Conservation (phyloP, 371 early-diverging fungal genomes). For the Mortierella sp. region DNA sequence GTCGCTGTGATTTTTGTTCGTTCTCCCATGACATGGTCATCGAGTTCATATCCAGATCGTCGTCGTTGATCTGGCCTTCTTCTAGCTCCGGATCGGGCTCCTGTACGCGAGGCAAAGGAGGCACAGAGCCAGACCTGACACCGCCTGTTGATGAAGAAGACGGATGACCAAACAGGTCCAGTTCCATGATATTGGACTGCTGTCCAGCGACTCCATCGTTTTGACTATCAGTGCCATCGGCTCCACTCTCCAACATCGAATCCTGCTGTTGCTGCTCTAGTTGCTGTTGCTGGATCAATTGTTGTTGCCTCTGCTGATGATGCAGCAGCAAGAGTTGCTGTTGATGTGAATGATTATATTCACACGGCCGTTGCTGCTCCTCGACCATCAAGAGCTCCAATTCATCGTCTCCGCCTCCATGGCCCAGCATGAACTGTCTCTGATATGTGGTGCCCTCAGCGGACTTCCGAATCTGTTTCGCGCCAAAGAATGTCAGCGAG, state of each 20-base stretch:
- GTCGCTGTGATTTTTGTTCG: conserved; percentile 3
- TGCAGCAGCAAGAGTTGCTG: conserved; percentile 13
- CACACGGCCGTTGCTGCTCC: too few relatives aligned
- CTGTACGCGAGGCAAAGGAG: conserved; percentile 26
- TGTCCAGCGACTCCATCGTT: neutral
- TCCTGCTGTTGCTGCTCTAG: conserved; percentile 13
- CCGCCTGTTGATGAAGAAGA: conserved; percentile 12
- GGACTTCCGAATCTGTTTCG: conserved; percentile 44
- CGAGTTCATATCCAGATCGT: conserved; percentile 33
- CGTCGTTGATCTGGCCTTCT: conserved; percentile 45
- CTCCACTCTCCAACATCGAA: neutral
- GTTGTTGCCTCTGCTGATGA: conserved; percentile 14
- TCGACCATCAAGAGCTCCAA: conserved; percentile 23
- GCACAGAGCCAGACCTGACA: conserved; percentile 28
- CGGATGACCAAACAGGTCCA: conserved; percentile 24
- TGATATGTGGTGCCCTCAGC: conserved; percentile 46
- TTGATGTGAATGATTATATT: too few relatives aligned
- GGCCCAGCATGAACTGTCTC: conserved; percentile 45
- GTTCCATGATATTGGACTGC: conserved; percentile 6
- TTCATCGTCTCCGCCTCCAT: conserved; percentile 50
- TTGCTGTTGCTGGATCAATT: conserved; percentile 13
- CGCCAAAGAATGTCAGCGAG: conserved; percentile 52
- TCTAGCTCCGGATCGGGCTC: conserved; percentile 36
- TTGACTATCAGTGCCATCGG: neutral
- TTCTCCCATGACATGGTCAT: conserved; percentile 16